A percentile compares a stretch with the other conserved stretches of the same genome.
phyloP scores from a whole-genome alignment of 2,329 filamentous ascomycete species.

The Apiospora saccharicola region DNA sequence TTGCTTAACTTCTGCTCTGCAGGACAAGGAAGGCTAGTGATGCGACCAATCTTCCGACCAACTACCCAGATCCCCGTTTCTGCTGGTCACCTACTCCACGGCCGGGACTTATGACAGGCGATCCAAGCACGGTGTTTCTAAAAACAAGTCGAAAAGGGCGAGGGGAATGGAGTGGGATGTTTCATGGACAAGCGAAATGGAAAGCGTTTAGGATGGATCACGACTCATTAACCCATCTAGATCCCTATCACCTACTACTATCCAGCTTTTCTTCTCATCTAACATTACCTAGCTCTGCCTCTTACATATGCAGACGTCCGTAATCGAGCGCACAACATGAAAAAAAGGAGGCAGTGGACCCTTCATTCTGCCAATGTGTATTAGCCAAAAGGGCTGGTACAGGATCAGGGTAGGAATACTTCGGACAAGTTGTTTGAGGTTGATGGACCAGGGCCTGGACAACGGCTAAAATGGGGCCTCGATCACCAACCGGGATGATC shows the following conservation, averaged over 20 bases:
- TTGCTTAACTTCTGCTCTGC: slow-evolving; percentile 31
- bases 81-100: slow-evolving; percentile 28
- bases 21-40: slow-evolving; percentile 10
- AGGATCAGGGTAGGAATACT: slow-evolving; percentile 15
- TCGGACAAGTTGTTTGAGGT: slow-evolving; percentile 55
- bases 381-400: slow-evolving; percentile 23
- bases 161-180: background rate
- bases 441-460: slow-evolving; percentile 51
- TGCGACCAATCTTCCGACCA: slow-evolving; percentile 14
- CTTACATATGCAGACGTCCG: background rate
- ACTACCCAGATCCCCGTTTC: slow-evolving; percentile 19
- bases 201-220: background rate
- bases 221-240: background rate
- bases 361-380: slow-evolving; percentile 12
- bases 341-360: background rate
- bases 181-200: slow-evolving; percentile 21
- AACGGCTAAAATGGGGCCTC: slow-evolving; percentile 14
- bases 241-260: background rate
- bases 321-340: background rate
- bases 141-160: slow-evolving; percentile 28
- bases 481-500: slow-evolving; percentile 9
- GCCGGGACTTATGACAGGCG: slow-evolving; percentile 25
- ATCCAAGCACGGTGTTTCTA: slow-evolving; percentile 29
- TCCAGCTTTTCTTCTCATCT: background rate
- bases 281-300: background rate